Evolutionary conservation across 352 stramenopile genomes (phyloP).

Genomic region (Pythium phragmitis): DNA sequence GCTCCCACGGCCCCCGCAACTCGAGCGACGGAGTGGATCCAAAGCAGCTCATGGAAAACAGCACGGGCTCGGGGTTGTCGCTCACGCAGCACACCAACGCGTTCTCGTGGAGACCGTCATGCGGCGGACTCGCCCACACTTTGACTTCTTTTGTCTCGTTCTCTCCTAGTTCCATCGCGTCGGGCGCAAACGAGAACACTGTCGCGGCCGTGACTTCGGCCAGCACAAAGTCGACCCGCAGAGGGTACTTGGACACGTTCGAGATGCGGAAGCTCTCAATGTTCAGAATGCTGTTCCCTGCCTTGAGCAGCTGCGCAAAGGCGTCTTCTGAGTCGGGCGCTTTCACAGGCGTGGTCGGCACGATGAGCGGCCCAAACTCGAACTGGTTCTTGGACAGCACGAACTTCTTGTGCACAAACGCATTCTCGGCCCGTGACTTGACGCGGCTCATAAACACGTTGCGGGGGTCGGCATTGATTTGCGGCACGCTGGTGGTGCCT

Average conservation of each 20-base stretch:
- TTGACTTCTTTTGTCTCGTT: slow-evolving; percentile 90
- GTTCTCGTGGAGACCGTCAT: slow-evolving; percentile 65
- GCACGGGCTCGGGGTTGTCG: slow-evolving; percentile 90
- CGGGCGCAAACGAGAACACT: slow-evolving; percentile 78
- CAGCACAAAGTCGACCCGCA: slow-evolving; percentile 65
- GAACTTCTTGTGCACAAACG: slow-evolving; percentile 90
- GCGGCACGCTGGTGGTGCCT: slow-evolving; percentile 84
- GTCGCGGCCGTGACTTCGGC: slow-evolving; percentile 24
- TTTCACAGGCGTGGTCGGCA: slow-evolving; percentile 25
- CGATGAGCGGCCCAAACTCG: slow-evolving; percentile 93
- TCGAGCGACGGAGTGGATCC: slow-evolving; percentile 79
- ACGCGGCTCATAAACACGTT: slow-evolving; percentile 95
- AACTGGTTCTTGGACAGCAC: slow-evolving; percentile 88
- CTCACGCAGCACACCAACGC: slow-evolving; percentile 86
- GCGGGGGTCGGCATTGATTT: slow-evolving; percentile 91
- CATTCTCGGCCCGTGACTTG: slow-evolving; percentile 68
- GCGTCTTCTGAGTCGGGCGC: slow-evolving; percentile 43
- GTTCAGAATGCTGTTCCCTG: slow-evolving; percentile 45
- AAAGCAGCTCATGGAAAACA: slow-evolving; percentile 85
- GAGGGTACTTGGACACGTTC: slow-evolving; percentile 81
- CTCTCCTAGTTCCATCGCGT: slow-evolving; percentile 69
- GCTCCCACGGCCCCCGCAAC: slow-evolving; percentile 86
- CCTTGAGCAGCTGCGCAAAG: slow-evolving; percentile 47
- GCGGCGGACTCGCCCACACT: slow-evolving; percentile 88
- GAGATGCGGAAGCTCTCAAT: slow-evolving; percentile 91